phyloP scores from a whole-genome alignment of 495 filamentous ascomycete genomes.

The Trypethelium eluteriae region DNA sequence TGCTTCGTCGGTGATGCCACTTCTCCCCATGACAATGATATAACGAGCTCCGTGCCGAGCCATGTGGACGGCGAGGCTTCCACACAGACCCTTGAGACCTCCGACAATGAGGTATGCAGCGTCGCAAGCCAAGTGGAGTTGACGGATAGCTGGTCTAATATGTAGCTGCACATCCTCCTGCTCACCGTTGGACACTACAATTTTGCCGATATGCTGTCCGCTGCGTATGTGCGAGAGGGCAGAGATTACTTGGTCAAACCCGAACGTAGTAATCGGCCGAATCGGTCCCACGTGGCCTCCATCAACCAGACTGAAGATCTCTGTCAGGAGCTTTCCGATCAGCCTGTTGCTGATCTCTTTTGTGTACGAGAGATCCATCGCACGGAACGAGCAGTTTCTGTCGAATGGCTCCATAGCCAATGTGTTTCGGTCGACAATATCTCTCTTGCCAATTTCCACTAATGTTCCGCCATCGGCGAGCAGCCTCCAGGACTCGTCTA shows the following conservation, averaged over 20 bases:
- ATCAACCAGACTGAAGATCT: conserved; percentile 26
- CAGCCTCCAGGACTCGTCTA: conserved; percentile 16
- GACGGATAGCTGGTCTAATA: conserved; percentile 22
- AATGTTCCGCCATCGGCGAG: conserved; percentile 39
- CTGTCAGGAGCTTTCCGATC: conserved; percentile 11
- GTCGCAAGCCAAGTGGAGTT: conserved; percentile 8
- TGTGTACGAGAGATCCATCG: conserved; percentile 17
- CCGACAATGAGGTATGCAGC: conserved; percentile 42
- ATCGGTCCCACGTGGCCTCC: conserved; percentile 37
- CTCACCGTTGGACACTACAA: conserved; percentile 41
- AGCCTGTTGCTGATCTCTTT: background rate
- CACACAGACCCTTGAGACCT: conserved; percentile 42
- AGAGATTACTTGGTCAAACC: conserved; percentile 17
- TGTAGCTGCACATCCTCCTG: conserved; percentile 20
- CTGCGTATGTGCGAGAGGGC: conserved; percentile 43
- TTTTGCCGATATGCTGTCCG: conserved; percentile 50
- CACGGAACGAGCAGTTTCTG: conserved; percentile 21
- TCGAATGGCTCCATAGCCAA: conserved; percentile 31
- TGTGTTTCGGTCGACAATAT: conserved; percentile 33
- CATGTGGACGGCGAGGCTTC: conserved; percentile 10
- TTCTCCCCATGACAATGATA: conserved; percentile 11
- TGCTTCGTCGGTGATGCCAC: conserved; percentile 11
- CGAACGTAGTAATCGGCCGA: conserved; percentile 26
- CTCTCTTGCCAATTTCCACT: conserved; percentile 40
- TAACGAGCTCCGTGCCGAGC: conserved; percentile 1